Conservation (phyloP, 306 rosid species). For the Ammopiptanthus mongolicus region DNA sequence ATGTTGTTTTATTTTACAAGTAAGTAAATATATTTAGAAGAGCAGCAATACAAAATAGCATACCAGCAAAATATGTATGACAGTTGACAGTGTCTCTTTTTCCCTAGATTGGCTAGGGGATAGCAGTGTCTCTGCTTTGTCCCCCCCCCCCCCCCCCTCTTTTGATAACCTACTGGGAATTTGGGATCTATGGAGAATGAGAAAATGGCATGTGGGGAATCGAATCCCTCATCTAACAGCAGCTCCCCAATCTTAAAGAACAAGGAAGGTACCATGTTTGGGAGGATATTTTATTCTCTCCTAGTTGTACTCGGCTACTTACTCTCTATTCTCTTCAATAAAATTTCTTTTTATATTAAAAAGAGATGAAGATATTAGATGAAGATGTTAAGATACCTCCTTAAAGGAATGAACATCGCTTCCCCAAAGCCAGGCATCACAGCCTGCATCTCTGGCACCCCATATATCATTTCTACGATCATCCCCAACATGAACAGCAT, state of each 20-base stretch:
- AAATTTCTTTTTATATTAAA: neutral
- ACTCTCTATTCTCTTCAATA: neutral
- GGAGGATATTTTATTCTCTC: neutral
- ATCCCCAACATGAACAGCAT: slow-evolving; percentile 91
- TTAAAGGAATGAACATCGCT: slow-evolving; percentile 88
- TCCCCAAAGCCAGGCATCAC: slow-evolving; percentile 99
- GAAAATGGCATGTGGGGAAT: neutral
- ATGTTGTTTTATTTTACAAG: neutral
- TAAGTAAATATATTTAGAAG: neutral
- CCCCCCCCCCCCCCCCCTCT: neutral
- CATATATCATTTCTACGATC: slow-evolving; percentile 93
- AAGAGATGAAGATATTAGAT: neutral
- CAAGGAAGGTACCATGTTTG: neutral
- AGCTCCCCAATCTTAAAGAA: neutral
- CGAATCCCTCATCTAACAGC: neutral
- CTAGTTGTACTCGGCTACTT: neutral
- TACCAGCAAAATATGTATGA: neutral
- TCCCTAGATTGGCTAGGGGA: neutral
- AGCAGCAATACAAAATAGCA: neutral
- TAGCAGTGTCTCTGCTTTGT: no score
- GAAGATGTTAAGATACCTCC: slow-evolving; percentile 52
- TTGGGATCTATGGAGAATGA: neutral
- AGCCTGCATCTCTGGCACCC: slow-evolving; percentile 99
- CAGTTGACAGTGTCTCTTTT: neutral
- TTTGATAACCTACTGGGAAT: neutral